Percentiles rank a stretch among this genome's conserved stretches.
Conservation (phyloP, 306 rosid genomes). For the Sesbania bispinosa region DNA sequence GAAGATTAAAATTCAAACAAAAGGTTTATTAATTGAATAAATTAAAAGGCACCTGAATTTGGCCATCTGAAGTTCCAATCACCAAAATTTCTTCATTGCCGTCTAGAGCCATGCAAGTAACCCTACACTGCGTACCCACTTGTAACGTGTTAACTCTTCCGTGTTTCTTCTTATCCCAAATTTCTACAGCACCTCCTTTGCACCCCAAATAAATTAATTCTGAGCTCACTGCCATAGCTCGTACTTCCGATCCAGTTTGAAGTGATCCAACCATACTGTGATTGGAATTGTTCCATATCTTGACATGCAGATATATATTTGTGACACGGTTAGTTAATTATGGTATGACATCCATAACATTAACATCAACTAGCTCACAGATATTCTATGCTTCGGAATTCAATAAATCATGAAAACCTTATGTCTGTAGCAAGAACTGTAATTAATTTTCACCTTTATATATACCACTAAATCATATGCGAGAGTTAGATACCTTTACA, state of each 20-base stretch:
- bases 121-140: constrained; percentile 57
- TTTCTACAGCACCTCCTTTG: constrained; percentile 79
- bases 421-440: constrained; percentile 4
- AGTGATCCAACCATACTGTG: constrained; percentile 60
- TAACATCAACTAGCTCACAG: constrained; percentile 1
- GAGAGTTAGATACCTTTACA: constrained; percentile 58
- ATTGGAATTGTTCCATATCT: constrained; percentile 76
- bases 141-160: constrained; percentile 60
- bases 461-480: neutral
- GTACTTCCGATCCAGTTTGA: constrained; percentile 60
- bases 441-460: neutral
- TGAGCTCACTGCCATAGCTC: constrained; percentile 75
- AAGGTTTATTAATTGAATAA: neutral
- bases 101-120: constrained; percentile 66
- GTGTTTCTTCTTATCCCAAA: constrained; percentile 71
- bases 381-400: neutral
- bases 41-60: constrained; percentile 59
- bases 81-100: constrained; percentile 68
- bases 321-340: constrained; percentile 9
- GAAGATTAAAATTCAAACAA: neutral
- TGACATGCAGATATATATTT: neutral
- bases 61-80: constrained; percentile 82
- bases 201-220: constrained; percentile 80
- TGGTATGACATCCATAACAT: neutral
- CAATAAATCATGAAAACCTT: neutral